Percentiles rank a stretch among this genome's conserved stretches.
Conservation (phyloP, 176 grass and related monocot species). For the Eleusine coracana region DNA sequence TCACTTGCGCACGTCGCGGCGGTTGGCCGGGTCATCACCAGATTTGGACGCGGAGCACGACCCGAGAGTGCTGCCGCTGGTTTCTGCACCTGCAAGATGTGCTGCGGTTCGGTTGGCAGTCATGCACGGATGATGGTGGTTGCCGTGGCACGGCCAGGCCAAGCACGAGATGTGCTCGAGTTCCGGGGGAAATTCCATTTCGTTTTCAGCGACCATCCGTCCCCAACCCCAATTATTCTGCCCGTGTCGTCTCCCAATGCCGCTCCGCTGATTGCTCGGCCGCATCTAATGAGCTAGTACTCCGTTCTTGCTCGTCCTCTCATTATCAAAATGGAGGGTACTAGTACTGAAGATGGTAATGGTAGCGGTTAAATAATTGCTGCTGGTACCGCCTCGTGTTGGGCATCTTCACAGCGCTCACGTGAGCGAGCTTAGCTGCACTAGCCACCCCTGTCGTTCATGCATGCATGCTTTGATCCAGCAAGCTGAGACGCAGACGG, state of each 20-base stretch:
- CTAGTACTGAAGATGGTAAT: background rate
- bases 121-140: background rate
- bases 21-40: background rate
- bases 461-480: conserved; percentile 9
- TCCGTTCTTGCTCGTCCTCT: background rate
- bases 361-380: background rate
- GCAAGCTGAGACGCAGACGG: background rate
- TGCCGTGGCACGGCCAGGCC: background rate
- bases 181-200: background rate
- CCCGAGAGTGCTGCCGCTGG: background rate
- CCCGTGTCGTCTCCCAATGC: too few species aligned
- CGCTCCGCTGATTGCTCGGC: too few species aligned
- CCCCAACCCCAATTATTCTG: background rate
- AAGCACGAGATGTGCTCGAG: background rate
- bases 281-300: too few species aligned
- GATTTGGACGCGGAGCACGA: background rate
- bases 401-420: background rate
- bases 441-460: background rate
- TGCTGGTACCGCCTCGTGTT: background rate
- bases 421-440: background rate
- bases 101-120: background rate
- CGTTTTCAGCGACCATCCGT: background rate
- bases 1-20: background rate
- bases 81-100: background rate
- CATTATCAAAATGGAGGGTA: background rate